phyloP scores from a whole-genome alignment of 352 stramenopile genomes.

The Globisporangium lucens region DNA sequence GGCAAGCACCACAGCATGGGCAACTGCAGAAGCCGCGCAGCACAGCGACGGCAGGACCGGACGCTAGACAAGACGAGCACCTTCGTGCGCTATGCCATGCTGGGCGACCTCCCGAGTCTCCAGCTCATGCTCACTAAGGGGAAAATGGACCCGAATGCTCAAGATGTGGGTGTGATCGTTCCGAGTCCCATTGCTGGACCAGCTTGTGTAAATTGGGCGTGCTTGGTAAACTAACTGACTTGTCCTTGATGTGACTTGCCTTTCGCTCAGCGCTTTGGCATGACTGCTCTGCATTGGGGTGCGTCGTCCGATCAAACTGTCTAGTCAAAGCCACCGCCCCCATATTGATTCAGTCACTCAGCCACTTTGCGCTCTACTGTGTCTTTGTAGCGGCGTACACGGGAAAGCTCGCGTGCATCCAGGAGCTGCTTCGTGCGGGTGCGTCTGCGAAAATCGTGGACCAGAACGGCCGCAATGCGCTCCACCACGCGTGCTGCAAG shows the following conservation, averaged over 20 bases:
- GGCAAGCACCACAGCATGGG: conserved; percentile 13
- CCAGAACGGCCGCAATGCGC: conserved; percentile 58
- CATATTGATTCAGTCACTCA: not conserved
- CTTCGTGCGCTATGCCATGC: conserved; percentile 60
- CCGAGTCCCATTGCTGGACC: not conserved
- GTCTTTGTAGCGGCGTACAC: conserved; percentile 48
- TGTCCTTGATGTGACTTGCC: not conserved
- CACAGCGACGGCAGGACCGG: conserved; percentile 26
- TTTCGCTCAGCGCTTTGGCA: conserved; percentile 58
- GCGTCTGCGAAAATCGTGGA: conserved; percentile 38
- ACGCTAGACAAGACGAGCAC: conserved; percentile 34
- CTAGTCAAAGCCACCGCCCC: not conserved
- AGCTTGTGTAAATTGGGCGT: not conserved
- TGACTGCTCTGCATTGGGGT: conserved; percentile 82
- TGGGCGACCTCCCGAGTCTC: conserved; percentile 44
- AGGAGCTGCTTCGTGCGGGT: conserved; percentile 51
- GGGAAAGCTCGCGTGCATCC: conserved; percentile 46
- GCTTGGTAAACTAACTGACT: not conserved
- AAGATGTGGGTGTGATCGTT: conserved; percentile 42
- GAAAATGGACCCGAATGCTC: conserved; percentile 45
- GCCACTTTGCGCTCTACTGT: not conserved
- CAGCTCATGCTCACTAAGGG: conserved; percentile 46
- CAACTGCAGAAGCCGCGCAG: conserved; percentile 13
- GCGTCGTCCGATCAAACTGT: conserved; percentile 6
- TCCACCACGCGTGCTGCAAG: conserved; percentile 77